Percentiles rank a stretch among this genome's conserved stretches.
phyloP scores from a whole-genome alignment of 108 stramenopile genomes.

The Hondaea fermentalgiana region DNA sequence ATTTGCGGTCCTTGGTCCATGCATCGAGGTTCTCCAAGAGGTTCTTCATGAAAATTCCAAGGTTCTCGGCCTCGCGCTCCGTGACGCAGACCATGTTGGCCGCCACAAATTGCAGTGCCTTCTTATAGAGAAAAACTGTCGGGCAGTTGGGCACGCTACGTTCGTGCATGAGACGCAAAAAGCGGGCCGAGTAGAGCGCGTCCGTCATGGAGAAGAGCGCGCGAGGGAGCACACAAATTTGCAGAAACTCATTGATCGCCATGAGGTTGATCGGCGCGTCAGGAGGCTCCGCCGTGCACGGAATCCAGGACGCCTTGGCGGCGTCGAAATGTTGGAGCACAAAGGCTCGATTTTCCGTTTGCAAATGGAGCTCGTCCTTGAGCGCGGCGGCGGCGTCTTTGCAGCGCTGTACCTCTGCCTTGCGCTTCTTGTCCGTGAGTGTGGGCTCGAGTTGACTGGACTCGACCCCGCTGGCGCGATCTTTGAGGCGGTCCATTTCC shows the following conservation, averaged over 20 bases:
- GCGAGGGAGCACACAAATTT: neutral
- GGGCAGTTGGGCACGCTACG: neutral
- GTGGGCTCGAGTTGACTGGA: neutral
- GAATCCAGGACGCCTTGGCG: neutral
- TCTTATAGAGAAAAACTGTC: neutral
- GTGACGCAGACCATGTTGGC: constrained; percentile 12
- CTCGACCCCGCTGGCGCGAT: neutral
- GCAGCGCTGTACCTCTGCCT: neutral
- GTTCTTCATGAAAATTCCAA: neutral
- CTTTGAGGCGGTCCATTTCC: neutral
- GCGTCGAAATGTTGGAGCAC: neutral
- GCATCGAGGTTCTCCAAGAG: neutral
- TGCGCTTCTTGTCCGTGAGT: neutral
- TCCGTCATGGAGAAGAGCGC: neutral
- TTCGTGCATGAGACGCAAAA: constrained; percentile 9
- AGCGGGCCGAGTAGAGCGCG: neutral
- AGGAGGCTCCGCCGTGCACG: neutral
- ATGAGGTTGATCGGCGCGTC: neutral
- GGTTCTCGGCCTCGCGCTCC: neutral
- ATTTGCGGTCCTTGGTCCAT: neutral
- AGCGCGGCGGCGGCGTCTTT: neutral
- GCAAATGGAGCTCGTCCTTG: neutral
- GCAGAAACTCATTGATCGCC: neutral
- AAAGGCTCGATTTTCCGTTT: neutral
- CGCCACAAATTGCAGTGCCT: neutral